Evolutionary conservation across 2,329 filamentous ascomycete species (phyloP).

Genomic region (Calonectria pseudoreteaudii): DNA sequence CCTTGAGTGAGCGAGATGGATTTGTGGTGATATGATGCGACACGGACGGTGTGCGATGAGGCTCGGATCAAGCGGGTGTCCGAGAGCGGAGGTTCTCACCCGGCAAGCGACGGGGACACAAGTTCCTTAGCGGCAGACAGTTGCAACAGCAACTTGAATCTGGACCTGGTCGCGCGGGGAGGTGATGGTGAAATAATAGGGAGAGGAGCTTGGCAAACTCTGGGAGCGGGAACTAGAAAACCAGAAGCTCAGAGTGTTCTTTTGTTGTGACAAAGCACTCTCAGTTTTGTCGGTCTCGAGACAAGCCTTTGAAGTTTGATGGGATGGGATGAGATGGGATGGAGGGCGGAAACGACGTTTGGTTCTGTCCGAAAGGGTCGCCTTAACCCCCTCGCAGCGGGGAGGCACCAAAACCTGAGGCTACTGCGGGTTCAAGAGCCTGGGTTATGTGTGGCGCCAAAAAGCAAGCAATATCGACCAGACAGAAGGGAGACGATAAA

Average conservation of each 20-base stretch:
- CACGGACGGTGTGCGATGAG: constrained; percentile 22
- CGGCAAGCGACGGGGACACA: constrained; percentile 13
- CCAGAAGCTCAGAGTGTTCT: not conserved
- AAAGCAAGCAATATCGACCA: not conserved
- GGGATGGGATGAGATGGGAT: not conserved
- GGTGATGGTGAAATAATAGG: not conserved
- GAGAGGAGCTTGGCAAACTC: not conserved
- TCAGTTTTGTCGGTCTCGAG: not conserved
- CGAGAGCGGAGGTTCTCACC: constrained; percentile 29
- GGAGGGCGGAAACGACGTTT: not conserved
- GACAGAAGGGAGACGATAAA: not conserved
- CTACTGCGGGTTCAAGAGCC: not conserved
- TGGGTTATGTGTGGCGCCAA: not conserved
- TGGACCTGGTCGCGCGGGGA: not conserved
- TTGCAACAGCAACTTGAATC: not conserved
- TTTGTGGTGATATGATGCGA: constrained; percentile 8
- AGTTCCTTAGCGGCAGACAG: not conserved
- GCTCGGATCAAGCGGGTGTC: constrained; percentile 16
- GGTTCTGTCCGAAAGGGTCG: not conserved
- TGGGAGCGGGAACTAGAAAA: not conserved
- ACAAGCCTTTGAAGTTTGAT: not conserved
- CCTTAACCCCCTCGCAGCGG: not conserved
- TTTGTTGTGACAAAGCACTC: not conserved
- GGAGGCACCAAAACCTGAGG: not conserved
- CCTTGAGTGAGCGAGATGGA: not conserved